These are phyloP conservation scores for Camellia lanceoleosa DNA, from an alignment of 148 eudicot species.

Conservation along the genomic window DNA sequence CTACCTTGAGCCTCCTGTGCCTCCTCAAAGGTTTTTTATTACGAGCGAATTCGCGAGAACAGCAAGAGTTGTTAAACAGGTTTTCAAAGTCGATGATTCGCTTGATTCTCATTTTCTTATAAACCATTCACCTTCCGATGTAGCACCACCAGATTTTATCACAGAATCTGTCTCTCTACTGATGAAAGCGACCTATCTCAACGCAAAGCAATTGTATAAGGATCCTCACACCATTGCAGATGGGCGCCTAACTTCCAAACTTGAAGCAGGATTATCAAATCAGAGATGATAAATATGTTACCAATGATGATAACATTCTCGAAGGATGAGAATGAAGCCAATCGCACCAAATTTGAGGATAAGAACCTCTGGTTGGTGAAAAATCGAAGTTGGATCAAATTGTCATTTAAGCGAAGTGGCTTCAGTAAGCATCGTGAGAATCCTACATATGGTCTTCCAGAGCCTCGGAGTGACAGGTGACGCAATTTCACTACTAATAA, in stretches of 20 bases:
- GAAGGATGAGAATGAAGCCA: conserved; percentile 27
- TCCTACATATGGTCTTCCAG: conserved; percentile 28
- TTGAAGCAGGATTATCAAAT: conserved; percentile 25
- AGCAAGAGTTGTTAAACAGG: conserved; percentile 65
- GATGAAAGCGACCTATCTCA: conserved; percentile 24
- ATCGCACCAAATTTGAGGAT: conserved; percentile 22
- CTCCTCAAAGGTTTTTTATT: conserved; percentile 67
- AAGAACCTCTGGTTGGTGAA: conserved; percentile 31
- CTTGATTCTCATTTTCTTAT: conserved; percentile 64
- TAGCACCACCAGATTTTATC: conserved; percentile 39
- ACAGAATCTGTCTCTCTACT: conserved; percentile 32
- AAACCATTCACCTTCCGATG: conserved; percentile 50
- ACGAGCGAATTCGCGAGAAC: conserved; percentile 73
- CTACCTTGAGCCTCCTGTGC: conserved; percentile 52
- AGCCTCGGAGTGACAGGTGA: conserved; percentile 31
- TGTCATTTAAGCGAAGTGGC: conserved; percentile 23
- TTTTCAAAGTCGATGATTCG: conserved; percentile 94
- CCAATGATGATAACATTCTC: conserved; percentile 27
- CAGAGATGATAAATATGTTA: conserved; percentile 24
- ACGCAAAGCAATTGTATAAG: conserved; percentile 18
- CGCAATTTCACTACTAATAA: conserved; percentile 25
- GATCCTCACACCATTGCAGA: conserved; percentile 31
- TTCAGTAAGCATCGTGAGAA: conserved; percentile 36
- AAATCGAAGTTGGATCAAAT: conserved; percentile 26
- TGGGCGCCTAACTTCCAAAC: conserved; percentile 23